Percentiles rank a stretch among this genome's conserved stretches.
phyloP scores from a whole-genome alignment of 768 basidiomycete species.

The Trametes gibbosa region DNA sequence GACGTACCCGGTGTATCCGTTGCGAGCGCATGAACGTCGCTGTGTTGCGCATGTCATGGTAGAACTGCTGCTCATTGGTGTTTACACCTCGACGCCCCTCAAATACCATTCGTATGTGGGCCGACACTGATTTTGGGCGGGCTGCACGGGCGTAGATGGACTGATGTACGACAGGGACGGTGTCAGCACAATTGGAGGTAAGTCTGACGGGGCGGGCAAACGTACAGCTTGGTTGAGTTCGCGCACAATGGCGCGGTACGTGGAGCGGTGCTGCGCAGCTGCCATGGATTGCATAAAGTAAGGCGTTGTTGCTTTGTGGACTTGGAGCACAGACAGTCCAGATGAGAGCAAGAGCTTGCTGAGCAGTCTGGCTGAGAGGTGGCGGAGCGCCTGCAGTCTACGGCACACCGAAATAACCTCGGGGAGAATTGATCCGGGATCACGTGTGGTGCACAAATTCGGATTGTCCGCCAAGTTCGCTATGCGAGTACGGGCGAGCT shows the following conservation, averaged over 20 bases:
- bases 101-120: conserved; percentile 54
- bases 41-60: conserved; percentile 55
- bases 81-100: conserved; percentile 35
- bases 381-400: neutral
- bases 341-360: neutral
- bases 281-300: conserved; percentile 4
- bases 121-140: conserved; percentile 42
- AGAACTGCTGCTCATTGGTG: conserved; percentile 27
- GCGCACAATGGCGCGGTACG: conserved; percentile 52
- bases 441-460: neutral
- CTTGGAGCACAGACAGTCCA: neutral
- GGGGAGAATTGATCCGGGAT: neutral
- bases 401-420: neutral
- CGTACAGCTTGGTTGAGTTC: conserved; percentile 55
- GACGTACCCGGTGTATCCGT: conserved; percentile 69
- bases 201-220: conserved; percentile 19
- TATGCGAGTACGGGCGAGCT: neutral
- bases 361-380: no score
- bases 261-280: conserved; percentile 16
- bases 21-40: conserved; percentile 70
- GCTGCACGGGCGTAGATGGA: conserved; percentile 36
- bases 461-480: conserved; percentile 14
- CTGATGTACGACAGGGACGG: conserved; percentile 25
- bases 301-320: neutral
- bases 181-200: conserved; percentile 1